phyloP scores from a whole-genome alignment of 2,329 filamentous ascomycete genomes.

The Penicillium sp. region DNA sequence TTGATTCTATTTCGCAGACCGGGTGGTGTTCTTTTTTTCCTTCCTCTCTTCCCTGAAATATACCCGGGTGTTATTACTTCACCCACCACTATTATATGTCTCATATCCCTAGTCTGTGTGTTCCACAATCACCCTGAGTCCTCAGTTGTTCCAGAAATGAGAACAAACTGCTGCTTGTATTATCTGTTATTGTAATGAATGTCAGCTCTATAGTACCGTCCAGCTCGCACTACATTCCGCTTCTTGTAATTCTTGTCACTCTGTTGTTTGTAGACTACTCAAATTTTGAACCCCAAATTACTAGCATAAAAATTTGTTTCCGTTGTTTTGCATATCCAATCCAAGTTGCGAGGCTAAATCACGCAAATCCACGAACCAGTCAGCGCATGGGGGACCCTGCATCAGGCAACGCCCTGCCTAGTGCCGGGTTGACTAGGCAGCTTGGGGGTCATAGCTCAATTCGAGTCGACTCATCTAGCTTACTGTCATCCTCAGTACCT shows the following conservation, averaged over 20 bases:
- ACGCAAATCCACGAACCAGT: not conserved
- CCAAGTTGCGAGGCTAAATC: not conserved
- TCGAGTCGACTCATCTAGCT: not conserved
- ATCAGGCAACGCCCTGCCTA: slow-evolving; percentile 12
- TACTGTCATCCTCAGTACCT: not conserved
- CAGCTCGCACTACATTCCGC: no score
- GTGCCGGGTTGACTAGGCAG: not conserved
- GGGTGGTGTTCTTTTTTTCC: slow-evolving; percentile 37
- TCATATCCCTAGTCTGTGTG: not conserved
- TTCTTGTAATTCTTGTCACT: no score
- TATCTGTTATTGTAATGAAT: not conserved
- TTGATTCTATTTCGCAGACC: slow-evolving; percentile 29
- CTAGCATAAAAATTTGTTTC: not conserved
- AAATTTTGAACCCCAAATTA: not conserved
- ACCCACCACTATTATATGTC: slow-evolving; percentile 3
- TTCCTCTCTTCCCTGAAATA: slow-evolving; percentile 37
- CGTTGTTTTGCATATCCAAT: not conserved
- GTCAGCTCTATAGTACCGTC: not conserved
- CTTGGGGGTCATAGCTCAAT: slow-evolving; percentile 1
- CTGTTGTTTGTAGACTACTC: no score
- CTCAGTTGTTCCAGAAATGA: not conserved
- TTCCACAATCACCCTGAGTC: not conserved
- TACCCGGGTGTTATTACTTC: slow-evolving; percentile 38
- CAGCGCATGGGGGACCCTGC: slow-evolving; percentile 2
- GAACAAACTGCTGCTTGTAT: not conserved